Evolutionary conservation across 176 grass and related monocot genomes (phyloP).

Genomic region (Triticum turgidum): DNA sequence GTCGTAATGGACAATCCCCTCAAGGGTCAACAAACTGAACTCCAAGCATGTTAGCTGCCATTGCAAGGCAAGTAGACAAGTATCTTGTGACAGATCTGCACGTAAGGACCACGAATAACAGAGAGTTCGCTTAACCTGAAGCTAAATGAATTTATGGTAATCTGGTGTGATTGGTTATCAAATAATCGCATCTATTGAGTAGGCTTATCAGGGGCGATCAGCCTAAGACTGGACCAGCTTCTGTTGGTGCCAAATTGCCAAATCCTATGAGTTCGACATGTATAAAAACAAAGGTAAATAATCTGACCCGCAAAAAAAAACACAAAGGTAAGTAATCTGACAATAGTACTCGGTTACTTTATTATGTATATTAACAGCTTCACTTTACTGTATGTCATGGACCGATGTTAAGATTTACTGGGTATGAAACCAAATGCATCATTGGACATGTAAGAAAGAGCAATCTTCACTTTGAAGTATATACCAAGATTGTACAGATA

Average conservation of each 20-base stretch:
- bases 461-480: background rate
- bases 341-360: background rate
- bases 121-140: background rate
- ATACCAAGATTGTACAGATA: slow-evolving; percentile 44
- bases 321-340: too few species aligned
- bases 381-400: background rate
- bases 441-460: background rate
- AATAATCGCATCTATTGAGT: background rate
- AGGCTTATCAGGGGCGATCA: background rate
- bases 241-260: background rate
- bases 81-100: slow-evolving; percentile 2
- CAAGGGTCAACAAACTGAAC: slow-evolving; percentile 35
- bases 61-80: slow-evolving; percentile 22
- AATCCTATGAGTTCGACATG: background rate
- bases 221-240: background rate
- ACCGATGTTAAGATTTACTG: background rate
- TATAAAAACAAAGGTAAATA: background rate
- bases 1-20: background rate
- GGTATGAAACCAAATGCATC: background rate
- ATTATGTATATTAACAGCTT: background rate
- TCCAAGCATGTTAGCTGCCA: slow-evolving; percentile 7
- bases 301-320: too few species aligned
- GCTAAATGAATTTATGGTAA: slow-evolving; percentile 4
- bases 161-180: background rate
- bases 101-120: background rate